Base-by-base conservation (phyloP, 2,329 filamentous ascomycete species). In the Claviceps pazoutovae region DNA sequence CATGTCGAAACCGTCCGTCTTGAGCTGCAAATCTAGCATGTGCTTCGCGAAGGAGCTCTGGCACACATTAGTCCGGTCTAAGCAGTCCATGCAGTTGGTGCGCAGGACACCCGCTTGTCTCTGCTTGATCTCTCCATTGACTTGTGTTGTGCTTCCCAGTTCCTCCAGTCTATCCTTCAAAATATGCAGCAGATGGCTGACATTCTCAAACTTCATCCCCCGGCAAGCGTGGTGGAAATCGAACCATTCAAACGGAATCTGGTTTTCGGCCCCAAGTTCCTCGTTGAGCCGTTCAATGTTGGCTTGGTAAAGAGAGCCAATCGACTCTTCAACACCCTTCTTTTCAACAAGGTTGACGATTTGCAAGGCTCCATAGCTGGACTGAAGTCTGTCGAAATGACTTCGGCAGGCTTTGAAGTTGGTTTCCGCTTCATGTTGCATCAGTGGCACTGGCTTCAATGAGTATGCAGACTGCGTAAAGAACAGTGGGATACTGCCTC, bases 11-110 rank as follows among this genome's bases (percentile, higher is more conserved):
- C 85, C 86, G 56, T 94, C 82, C 19, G 79, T 74, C 53, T 79
- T 83, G 2, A 98, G 74, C 62, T 96, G 88, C 36, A 76, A 65
- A 57, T 96, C 88, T 2, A 98, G 74, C 57, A 88, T 86, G 61
- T 84, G 81, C 61, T 88, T 86, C 5, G 80, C 93, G 63, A 90
- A 90, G 0, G 89, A 93, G 62, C 88, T 95, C 67, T 97, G 91
- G 42, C 90, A 89, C 21, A 98, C 90, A 59, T 97, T 97, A 2
- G 93, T 98, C 21, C 93, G 81, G 64, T 98, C 93, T 9, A 98
- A 72, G 60, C 93, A 98, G 63, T 98, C 93, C 93, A 98, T 97
- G 66, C 93, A 98, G 62, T 98, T 98, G 1, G 89, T 96, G 52
- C 93, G 78, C n/a, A 97, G 66, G 6, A 95, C 79, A 1, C 90